Conservation (phyloP, 1,284 basidiomycete species). For the Pascua sp. region DNA sequence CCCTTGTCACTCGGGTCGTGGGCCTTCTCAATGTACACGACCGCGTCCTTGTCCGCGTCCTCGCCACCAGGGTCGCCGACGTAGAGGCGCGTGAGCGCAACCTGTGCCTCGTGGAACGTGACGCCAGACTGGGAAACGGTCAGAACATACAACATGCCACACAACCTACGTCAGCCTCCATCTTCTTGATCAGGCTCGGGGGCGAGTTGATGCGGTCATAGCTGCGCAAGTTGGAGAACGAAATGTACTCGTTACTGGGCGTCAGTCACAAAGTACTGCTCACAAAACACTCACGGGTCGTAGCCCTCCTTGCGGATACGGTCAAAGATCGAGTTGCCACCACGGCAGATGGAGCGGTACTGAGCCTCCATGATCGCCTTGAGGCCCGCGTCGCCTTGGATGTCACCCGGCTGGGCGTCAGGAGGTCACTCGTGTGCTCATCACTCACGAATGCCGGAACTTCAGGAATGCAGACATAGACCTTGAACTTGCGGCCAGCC, state of each 20-base stretch:
- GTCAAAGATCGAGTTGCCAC: conserved; percentile 80
- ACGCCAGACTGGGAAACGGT: conserved; percentile 59
- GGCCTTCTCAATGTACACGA: conserved; percentile 46
- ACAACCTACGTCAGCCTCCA: conserved; percentile 57
- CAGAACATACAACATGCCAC: conserved; percentile 2
- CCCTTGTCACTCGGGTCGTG: conserved; percentile 60
- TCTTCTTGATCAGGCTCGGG: conserved; percentile 59
- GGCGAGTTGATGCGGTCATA: conserved; percentile 88
- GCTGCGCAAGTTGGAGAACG: conserved; percentile 80
- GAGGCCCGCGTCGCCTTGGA: conserved; percentile 65
- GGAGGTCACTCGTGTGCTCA: conserved; percentile 24
- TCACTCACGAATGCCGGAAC: conserved; percentile 48
- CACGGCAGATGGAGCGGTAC: conserved; percentile 75
- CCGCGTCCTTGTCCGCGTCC: conserved; percentile 47
- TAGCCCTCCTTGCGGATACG: conserved; percentile 71
- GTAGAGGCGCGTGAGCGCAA: conserved; percentile 80
- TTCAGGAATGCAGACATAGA: conserved; percentile 68
- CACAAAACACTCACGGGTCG: conserved; percentile 60
- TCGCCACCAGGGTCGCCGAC: conserved; percentile 51
- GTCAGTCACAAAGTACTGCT: neutral
- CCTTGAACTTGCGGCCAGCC: conserved; percentile 71
- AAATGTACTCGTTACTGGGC: conserved; percentile 50
- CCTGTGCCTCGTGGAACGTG: conserved; percentile 76
- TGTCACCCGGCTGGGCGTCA: conserved; percentile 59
- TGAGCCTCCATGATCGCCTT: conserved; percentile 56